phyloP scores from a whole-genome alignment of 768 basidiomycete genomes.

The Brasilioporus rufonigricans region DNA sequence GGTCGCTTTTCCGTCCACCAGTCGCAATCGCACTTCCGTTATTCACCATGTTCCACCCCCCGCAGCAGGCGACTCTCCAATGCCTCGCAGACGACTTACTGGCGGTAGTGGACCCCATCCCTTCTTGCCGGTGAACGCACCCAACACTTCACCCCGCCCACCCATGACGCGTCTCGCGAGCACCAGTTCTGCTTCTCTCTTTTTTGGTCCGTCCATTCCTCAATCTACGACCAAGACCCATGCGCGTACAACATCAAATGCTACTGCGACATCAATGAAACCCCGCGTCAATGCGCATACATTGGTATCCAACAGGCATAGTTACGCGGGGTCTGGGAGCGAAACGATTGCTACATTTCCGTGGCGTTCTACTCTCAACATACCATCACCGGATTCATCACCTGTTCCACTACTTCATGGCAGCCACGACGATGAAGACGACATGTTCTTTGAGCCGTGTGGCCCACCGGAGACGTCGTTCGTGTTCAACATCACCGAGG shows the following conservation, averaged over 20 bases:
- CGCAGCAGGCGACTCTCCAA: conserved; percentile 51
- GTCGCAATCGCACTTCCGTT: conserved; percentile 38
- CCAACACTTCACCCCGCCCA: conserved; percentile 30
- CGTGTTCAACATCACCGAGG: conserved; percentile 50
- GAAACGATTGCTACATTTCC: conserved; percentile 30
- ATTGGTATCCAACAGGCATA: conserved; percentile 52
- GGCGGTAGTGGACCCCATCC: conserved; percentile 35
- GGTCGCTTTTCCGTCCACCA: conserved; percentile 38
- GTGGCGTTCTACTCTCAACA: conserved; percentile 37
- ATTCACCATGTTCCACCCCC: conserved; percentile 40
- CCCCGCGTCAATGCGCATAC: conserved; percentile 22
- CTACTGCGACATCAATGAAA: conserved; percentile 4
- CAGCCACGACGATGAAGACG: conserved; percentile 47
- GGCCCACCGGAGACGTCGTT: conserved; percentile 52
- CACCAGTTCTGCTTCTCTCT: conserved; percentile 55
- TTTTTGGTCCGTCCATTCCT: conserved; percentile 54
- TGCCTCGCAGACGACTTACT: conserved; percentile 51
- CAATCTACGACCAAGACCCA: conserved; percentile 23
- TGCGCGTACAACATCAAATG: conserved; percentile 25
- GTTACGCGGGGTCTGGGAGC: conserved; percentile 54
- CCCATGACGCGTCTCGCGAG: conserved; percentile 53
- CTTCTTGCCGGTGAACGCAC: conserved; percentile 29
- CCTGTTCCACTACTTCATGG: conserved; percentile 35
- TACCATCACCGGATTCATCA: conserved; percentile 53
- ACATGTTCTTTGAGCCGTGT: conserved; percentile 51